Percentiles rank a stretch among this genome's conserved stretches.
Evolutionary conservation across 345 rosid species (phyloP).

Genomic region (Eucalyptus erythrocorys): DNA sequence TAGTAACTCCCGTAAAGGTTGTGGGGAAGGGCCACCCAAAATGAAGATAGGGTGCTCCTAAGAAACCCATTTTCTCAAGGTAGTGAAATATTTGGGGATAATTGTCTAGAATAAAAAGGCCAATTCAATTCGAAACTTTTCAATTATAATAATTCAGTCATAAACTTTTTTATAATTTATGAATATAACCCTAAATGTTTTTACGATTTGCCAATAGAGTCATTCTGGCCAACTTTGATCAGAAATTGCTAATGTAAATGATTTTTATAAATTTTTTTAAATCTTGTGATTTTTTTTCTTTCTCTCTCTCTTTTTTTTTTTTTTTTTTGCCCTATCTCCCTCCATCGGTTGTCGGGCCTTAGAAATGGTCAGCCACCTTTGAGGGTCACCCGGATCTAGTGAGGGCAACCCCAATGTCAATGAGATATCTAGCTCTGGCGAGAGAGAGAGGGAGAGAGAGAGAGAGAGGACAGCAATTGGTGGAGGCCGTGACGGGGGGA

Average conservation of each 20-base stretch:
- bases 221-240: fast-evolving
- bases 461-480: background rate
- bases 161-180: background rate
- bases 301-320: background rate
- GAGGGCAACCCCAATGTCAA: background rate
- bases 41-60: too few relatives aligned
- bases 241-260: background rate
- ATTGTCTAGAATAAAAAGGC: background rate
- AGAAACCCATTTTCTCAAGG: background rate
- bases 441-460: background rate
- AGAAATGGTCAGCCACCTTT: background rate
- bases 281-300: background rate
- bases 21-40: too few relatives aligned
- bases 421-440: background rate
- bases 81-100: background rate
- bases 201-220: fast-evolving
- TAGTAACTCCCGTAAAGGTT: too few relatives aligned
- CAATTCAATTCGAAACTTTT: fast-evolving
- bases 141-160: background rate
- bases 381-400: background rate
- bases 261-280: background rate
- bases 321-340: background rate
- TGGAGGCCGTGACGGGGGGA: background rate
- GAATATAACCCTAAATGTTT: background rate
- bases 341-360: background rate